Base-by-base conservation (phyloP, 257 asterid genomes). In the Penstemon davidsonii region DNA sequence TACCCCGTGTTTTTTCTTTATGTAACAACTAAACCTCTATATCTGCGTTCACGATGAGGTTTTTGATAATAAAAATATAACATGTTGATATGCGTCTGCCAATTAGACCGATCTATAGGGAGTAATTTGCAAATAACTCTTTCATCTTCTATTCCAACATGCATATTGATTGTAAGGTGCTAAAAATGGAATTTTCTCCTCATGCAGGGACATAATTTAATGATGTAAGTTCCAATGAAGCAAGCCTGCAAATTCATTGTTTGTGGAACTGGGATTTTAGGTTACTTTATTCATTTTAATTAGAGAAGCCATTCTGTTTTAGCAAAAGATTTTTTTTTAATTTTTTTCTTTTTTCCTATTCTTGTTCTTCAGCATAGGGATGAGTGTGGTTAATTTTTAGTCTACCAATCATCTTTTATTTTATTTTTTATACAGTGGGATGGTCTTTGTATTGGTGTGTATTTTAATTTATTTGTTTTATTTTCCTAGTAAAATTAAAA, bases 151-250 rank as follows among this genome's bases (percentile, higher is more conserved):
- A 25, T 25, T 25, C 33, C 2, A 25, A 25, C 33, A 25, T 25
- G 33, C 33, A 25, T 25, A 25, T 25, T 25, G 33, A 25, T 25
- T 25, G 2, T 25, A 25, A 25, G 33, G 33, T 59, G 33, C n/a
- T 60, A 15, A 41, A 60, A 15, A 5, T 67, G n/a, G 7, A 5
- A 54, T 43, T 9, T 36, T 2, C 47, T 15, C 1, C n/a, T 53
- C 11, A 9, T 70, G 82, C 80, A 80, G 85, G 84, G 59, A 71
- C 54, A 70, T 67, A 45, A 67, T 67, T 46, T 15, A 65, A 64
- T 62, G 67, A 61, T 13, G 50, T 12, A 43, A 63, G 8, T 59
- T 49, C 71, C 15, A 50, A n/a, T 50, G 62, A 76, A 56, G 74
- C 67, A 72, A 73, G 72, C 74, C 64, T 72, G 73, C 41, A 59